Evolutionary conservation across 306 rosid species (phyloP), one percentile per base, ranked within the genome.

Genomic region (Cicer judaicum): DNA sequence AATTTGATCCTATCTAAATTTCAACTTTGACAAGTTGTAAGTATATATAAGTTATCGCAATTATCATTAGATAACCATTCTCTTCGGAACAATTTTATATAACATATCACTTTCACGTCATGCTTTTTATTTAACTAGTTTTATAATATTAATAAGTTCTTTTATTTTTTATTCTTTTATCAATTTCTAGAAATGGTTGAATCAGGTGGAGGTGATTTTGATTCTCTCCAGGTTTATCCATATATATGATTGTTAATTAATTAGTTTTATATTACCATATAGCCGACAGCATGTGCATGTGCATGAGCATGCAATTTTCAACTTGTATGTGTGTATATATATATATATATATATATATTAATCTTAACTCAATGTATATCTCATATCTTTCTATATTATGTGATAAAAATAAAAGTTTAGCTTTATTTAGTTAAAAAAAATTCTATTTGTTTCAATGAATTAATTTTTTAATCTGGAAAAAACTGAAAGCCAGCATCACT

Each of bases 91-190:
- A 19, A 12, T 39, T 24, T 52, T n/a, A 39, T 46, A 70, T 13
- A 47, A 15, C 4, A 16, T 2, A 6, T 54, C 50, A 13, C 63
- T 61, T 68, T 78, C 78, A 46, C 21, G 50, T 50, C 76, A 79
- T 10, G 79, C 68, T 41, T 68, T 46, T 15, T 67, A 24, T 24
- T 24, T 24, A 24, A 24, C 34, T 24, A 74, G 49, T 63, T 10
- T 47, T 36, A 42, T 53, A 5, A 38, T 42, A 38, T 47, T 55
- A 5, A 38, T 42, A 38, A 56, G n/a, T n/a, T n/a, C n/a, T n/a
- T n/a, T 55, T 10, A 48, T 50, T 18, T 0, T 18, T 18, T 18
- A 18, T 49, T 43, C 67, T n/a, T 61, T 21, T 1, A 44, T 24
- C 19, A 12, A 7, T 16, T 24, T 63, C 13, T 11, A 46, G 29